Conservation (phyloP, 345 rosid genomes). For the sweet orange (Citrus sinensis) region DVS_A1.0 CM039167.1:11414501-11415000, state of each 20-base stretch:
- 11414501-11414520: slow-evolving; percentile 28
- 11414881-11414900: neutral
- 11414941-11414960: slow-evolving; percentile 73
- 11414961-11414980: slow-evolving; percentile 95
- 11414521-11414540: neutral
- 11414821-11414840: neutral
- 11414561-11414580: neutral
- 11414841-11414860: neutral
- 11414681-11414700: neutral
- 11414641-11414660: neutral
- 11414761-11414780: neutral
- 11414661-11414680: neutral
- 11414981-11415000: slow-evolving; percentile 78
- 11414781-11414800: neutral
- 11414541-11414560: neutral
- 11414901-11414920: neutral
- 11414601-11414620: neutral
- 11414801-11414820: neutral
- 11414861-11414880: neutral
- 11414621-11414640: neutral
- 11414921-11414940: slow-evolving; percentile 52
- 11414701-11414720: too few species aligned
- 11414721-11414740: neutral
- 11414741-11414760: neutral
- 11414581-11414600: neutral